These are phyloP conservation scores for Chrysanthemum seticuspe DNA, from an alignment of 129 eudicot genomes.

Conservation along the genomic window DNA sequence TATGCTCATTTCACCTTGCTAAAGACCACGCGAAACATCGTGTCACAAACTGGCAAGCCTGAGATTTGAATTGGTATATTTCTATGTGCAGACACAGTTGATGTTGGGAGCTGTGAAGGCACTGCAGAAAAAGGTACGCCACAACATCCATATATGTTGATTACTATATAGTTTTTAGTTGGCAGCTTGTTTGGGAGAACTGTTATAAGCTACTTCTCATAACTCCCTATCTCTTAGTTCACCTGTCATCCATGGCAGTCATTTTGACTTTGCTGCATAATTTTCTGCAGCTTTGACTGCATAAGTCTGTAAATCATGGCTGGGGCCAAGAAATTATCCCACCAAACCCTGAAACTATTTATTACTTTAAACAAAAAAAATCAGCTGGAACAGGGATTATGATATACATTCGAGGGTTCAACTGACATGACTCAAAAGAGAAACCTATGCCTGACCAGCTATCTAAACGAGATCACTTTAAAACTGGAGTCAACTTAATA, in stretches of 20 bases:
- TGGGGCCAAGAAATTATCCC: no score
- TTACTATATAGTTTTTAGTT: neutral
- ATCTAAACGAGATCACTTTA: neutral
- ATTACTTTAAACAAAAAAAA: no score
- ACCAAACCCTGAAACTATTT: no score
- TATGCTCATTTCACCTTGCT: neutral
- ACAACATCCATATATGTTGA: neutral
- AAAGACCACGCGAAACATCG: neutral
- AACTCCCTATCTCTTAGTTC: no score
- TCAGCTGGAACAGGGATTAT: neutral
- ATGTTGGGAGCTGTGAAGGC: constrained; percentile 26
- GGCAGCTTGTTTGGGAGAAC: neutral
- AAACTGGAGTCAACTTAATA: neutral
- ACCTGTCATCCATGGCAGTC: no score
- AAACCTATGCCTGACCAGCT: neutral
- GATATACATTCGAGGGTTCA: neutral
- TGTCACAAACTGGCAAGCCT: neutral
- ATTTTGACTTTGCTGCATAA: no score
- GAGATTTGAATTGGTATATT: neutral
- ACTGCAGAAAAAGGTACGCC: constrained; percentile 27
- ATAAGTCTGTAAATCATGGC: no score
- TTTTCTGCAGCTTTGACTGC: no score
- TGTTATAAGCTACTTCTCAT: no score
- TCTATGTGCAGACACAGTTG: constrained; percentile 23
- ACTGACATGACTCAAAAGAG: neutral